Percentiles rank a stretch among this genome's conserved stretches.
phyloP scores from a whole-genome alignment of 768 basidiomycete genomes.

The Mycena filopes region DNA sequence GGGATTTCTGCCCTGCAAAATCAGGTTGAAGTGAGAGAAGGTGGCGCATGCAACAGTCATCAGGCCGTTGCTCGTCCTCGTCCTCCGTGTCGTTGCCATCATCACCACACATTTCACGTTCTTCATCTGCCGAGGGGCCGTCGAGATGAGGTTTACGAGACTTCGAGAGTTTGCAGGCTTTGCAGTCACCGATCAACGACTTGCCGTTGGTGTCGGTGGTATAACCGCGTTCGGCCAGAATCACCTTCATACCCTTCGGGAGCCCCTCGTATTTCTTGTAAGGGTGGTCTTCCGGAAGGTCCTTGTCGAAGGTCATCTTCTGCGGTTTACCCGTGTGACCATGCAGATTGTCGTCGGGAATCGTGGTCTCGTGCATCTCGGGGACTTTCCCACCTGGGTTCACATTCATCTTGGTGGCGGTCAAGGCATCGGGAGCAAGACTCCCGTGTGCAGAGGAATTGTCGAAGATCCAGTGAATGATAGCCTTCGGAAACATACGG shows the following conservation, averaged over 20 bases:
- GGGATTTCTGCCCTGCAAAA: slow-evolving; percentile 28
- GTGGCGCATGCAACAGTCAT: slow-evolving; percentile 33
- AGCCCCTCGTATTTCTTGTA: slow-evolving; percentile 26
- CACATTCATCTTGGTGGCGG: slow-evolving; percentile 32
- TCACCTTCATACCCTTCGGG: slow-evolving; percentile 32
- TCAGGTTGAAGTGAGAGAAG: slow-evolving; percentile 28
- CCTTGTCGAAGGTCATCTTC: slow-evolving; percentile 11
- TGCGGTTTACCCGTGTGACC: slow-evolving; percentile 16
- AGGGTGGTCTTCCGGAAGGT: slow-evolving; percentile 25
- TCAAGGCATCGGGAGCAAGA: slow-evolving; percentile 25
- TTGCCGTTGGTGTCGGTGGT: slow-evolving; percentile 1
- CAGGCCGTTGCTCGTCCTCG: slow-evolving; percentile 19
- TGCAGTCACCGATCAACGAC: slow-evolving; percentile 19
- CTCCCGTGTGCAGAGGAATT: slow-evolving; percentile 32
- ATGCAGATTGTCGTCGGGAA: slow-evolving; percentile 27
- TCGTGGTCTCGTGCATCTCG: slow-evolving; percentile 31
- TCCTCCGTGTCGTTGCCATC: slow-evolving; percentile 24
- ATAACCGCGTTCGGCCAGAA: slow-evolving; percentile 33
- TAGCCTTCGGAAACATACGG: background rate
- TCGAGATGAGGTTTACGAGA: slow-evolving; percentile 15
- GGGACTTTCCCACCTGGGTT: slow-evolving; percentile 33
- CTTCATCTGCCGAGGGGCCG: slow-evolving; percentile 6
- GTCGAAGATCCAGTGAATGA: slow-evolving; percentile 33
- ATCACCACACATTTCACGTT: background rate
- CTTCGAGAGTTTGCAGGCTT: slow-evolving; percentile 14